Base-by-base conservation (phyloP, 169 alveolate genomes). In the Plasmodium knowlesi region DNA sequence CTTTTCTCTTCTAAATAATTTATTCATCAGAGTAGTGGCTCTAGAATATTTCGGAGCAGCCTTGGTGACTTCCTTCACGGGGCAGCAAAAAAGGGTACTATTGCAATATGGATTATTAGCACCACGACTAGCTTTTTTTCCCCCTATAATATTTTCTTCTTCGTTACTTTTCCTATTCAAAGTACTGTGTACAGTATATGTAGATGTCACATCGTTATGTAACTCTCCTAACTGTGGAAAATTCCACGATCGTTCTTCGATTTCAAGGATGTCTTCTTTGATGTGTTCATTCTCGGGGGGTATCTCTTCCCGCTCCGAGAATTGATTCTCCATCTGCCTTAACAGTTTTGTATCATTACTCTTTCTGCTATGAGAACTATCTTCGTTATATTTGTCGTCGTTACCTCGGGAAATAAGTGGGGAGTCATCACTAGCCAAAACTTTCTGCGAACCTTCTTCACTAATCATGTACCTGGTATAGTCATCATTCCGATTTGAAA, bases 401-500 rank as follows among this genome's bases (percentile, higher is more conserved):
- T 50, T 54, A 28, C 34, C 3, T 8, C 37, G 37, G 70, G 67
- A 22, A 4, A 34, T 70, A 82, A 14, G 19, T 19, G 28, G 5
- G 19, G 12, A 3, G 67, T 80, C 73, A 46, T 80, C 73, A 46
- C 72, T 67, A n/a, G n/a, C 50, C 22, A 19, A 25, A n/a, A 16
- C 46, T 19, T 83, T 61, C 37, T 71, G n/a, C 25, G 28, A 53
- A 22, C 19, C 73, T 0, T n/a, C 70, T 4, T 41, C 57, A 2
- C 28, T 43, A 37, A 53, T 32, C 79, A 76, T 57, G 67, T 54
- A 76, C 28, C 80, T 50, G 41, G 80, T 22, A 76, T 74, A 76
- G 61, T 86, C 84, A 86, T 86, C 93, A 19, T 86, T 86, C 30
- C 39, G 46, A 57, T 76, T 50, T 14, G 84, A 78, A 86, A 76